These are phyloP conservation scores for Geotrichum restrictum DNA, from an alignment of 1,139 yeast genomes.

Conservation along the genomic window DNA sequence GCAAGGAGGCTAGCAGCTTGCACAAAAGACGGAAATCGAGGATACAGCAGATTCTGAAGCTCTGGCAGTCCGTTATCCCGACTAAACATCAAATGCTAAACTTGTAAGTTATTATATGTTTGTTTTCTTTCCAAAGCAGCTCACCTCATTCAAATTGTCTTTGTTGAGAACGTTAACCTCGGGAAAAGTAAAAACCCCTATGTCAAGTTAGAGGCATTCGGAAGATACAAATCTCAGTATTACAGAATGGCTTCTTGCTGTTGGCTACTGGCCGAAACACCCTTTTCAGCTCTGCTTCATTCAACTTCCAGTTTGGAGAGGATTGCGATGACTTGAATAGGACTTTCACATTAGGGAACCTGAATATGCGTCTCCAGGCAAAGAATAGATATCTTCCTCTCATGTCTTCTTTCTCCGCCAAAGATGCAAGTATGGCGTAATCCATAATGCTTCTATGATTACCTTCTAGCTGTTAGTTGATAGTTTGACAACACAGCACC, in stretches of 20 bases:
- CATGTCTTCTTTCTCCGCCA: constrained; percentile 39
- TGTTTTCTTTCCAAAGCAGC: neutral
- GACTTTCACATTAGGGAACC: constrained; percentile 29
- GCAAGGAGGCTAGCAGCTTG: constrained; percentile 33
- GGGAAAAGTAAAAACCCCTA: constrained; percentile 39
- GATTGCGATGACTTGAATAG: constrained; percentile 24
- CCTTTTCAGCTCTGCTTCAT: constrained; percentile 24
- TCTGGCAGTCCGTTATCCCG: constrained; percentile 41
- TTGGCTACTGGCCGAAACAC: constrained; percentile 23
- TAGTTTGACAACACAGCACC: neutral
- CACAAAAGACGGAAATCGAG: constrained; percentile 39
- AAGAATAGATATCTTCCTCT: constrained; percentile 31
- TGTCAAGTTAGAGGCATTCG: constrained; percentile 3
- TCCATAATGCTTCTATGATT: constrained; percentile 60
- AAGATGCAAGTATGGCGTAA: constrained; percentile 47
- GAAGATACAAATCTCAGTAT: constrained; percentile 8
- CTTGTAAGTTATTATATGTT: neutral
- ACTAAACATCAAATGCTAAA: constrained; percentile 32
- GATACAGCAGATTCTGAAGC: constrained; percentile 48
- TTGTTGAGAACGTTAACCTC: constrained; percentile 34
- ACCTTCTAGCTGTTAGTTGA: constrained; percentile 26
- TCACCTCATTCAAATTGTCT: constrained; percentile 19
- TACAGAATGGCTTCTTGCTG: constrained; percentile 23
- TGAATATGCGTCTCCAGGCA: constrained; percentile 30
- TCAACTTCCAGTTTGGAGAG: constrained; percentile 35